These are phyloP conservation scores for Calocera cornea DNA, from an alignment of 768 basidiomycete species.

Conservation along the genomic window DNA sequence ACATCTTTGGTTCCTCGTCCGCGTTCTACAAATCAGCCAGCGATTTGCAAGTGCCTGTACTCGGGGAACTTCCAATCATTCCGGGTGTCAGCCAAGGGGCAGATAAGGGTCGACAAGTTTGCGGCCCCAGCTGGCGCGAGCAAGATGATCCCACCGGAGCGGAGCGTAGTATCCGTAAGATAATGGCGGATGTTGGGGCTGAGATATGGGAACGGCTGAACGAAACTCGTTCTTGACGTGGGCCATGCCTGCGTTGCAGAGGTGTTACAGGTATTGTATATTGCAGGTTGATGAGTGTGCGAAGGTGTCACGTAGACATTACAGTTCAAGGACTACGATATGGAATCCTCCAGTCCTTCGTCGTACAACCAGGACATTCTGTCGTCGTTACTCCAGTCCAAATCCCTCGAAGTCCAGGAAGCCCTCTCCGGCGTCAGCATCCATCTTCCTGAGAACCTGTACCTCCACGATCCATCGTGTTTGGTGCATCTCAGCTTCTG, in stretches of 20 bases:
- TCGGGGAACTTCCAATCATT: constrained; percentile 74
- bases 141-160: background rate
- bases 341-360: background rate
- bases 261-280: background rate
- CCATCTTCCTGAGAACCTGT: background rate
- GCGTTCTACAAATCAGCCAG: constrained; percentile 46
- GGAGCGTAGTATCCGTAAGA: background rate
- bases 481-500: background rate
- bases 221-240: background rate
- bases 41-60: constrained; percentile 44
- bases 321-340: background rate
- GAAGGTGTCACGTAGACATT: background rate
- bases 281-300: background rate
- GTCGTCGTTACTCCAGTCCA: background rate
- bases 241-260: background rate
- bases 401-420: background rate
- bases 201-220: background rate
- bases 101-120: constrained; percentile 38
- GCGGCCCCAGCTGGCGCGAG: background rate
- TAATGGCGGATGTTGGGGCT: background rate
- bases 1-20: constrained; percentile 57
- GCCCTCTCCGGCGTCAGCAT: background rate
- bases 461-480: background rate
- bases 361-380: background rate
- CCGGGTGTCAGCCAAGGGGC: constrained; percentile 57